phyloP scores from a whole-genome alignment of 2,329 filamentous ascomycete genomes.

The Pseudogymnoascus sp. region DNA sequence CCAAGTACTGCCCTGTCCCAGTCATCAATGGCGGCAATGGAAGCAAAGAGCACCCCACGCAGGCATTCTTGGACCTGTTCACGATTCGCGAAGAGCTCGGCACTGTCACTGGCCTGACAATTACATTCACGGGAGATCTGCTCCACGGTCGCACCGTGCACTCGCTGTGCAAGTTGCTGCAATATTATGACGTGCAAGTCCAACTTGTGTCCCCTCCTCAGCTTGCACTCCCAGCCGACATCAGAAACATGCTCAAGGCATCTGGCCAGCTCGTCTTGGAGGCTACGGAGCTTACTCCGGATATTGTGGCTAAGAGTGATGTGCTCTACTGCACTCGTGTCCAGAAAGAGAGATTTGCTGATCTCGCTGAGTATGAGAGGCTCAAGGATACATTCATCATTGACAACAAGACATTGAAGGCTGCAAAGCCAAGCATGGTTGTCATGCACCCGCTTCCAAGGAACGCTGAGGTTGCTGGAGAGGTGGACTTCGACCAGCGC shows the following conservation, averaged over 20 bases:
- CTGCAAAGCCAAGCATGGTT: conserved; percentile 87
- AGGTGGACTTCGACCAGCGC: conserved; percentile 94
- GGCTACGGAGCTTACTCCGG: conserved; percentile 69
- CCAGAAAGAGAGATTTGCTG: conserved; percentile 92
- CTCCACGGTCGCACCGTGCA: conserved; percentile 91
- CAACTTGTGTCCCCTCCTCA: conserved; percentile 81
- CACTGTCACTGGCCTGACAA: conserved; percentile 87
- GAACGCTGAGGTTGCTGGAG: conserved; percentile 87
- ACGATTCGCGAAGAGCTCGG: conserved; percentile 97
- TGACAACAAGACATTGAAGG: conserved; percentile 80
- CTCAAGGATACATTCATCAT: conserved; percentile 86
- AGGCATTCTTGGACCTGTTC: conserved; percentile 95
- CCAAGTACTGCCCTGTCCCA: conserved; percentile 80
- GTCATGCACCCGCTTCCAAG: conserved; percentile 93
- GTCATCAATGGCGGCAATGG: conserved; percentile 98
- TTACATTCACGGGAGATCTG: conserved; percentile 92
- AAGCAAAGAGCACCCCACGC: conserved; percentile 90
- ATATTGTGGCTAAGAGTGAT: conserved; percentile 78
- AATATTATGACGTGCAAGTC: conserved; percentile 89
- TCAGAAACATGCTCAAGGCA: conserved; percentile 60
- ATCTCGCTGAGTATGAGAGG: conserved; percentile 68
- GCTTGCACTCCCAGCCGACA: conserved; percentile 65
- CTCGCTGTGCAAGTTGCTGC: conserved; percentile 86
- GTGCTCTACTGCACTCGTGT: conserved; percentile 96
- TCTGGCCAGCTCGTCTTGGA: conserved; percentile 73